These are phyloP conservation scores for Hygrophila difformis DNA, from an alignment of 257 asterid genomes.

Conservation along the genomic window DNA sequence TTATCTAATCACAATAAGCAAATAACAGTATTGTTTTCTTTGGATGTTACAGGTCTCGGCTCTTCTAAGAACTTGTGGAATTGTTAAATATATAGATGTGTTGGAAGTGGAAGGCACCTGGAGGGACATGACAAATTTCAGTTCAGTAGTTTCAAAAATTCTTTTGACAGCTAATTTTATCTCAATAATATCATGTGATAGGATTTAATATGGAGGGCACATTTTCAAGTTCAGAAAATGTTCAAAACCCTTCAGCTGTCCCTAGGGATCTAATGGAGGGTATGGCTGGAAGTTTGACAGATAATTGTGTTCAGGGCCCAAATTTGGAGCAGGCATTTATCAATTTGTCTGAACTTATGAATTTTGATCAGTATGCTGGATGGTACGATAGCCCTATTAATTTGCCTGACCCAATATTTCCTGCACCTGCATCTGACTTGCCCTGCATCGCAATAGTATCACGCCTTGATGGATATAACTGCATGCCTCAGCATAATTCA, in stretches of 20 bases:
- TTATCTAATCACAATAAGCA: too few species aligned
- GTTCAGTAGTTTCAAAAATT: slow-evolving; percentile 12
- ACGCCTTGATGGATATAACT: slow-evolving; percentile 40
- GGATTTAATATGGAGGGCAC: slow-evolving; percentile 34
- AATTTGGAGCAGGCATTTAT: slow-evolving; percentile 34
- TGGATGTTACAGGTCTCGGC: slow-evolving; percentile 17
- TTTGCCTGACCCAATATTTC: slow-evolving; percentile 47
- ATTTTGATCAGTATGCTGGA: slow-evolving; percentile 50
- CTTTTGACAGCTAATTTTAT: slow-evolving; percentile 9
- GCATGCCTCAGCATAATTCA: slow-evolving; percentile 29
- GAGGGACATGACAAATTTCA: slow-evolving; percentile 9
- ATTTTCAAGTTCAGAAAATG: slow-evolving; percentile 27
- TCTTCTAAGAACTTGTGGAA: neutral
- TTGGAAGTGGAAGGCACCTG: slow-evolving; percentile 6
- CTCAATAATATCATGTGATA: slow-evolving; percentile 3
- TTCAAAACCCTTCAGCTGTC: slow-evolving; percentile 23
- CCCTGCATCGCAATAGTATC: slow-evolving; percentile 21
- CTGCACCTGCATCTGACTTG: slow-evolving; percentile 36
- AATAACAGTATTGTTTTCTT: neutral
- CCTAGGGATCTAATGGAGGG: slow-evolving; percentile 36
- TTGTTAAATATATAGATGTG: slow-evolving; percentile 6
- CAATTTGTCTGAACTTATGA: slow-evolving; percentile 42
- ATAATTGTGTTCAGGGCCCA: slow-evolving; percentile 26
- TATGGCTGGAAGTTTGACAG: slow-evolving; percentile 19
- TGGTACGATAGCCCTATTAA: slow-evolving; percentile 57